Evolutionary conservation across 441 rosid genomes (phyloP), one percentile per base, ranked within the genome.

Genomic region (Erodium texanum): DNA sequence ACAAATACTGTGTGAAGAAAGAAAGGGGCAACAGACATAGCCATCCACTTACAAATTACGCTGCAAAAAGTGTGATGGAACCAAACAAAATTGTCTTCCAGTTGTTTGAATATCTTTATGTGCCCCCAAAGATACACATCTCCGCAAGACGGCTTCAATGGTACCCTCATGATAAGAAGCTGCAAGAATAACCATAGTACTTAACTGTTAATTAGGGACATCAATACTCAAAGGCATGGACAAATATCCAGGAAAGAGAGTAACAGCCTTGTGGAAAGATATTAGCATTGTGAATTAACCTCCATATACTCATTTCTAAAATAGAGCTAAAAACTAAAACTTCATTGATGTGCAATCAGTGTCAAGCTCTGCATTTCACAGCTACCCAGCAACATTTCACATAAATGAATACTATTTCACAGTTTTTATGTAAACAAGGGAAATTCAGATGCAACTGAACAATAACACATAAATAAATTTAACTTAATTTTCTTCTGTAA

Each of bases 31-130:
- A 7, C 38, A 41, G 12, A 16, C 9, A 23, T 3, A 24, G 16
- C 34, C 32, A 14, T 27, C 65, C 16, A 78, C 87, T 83, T 74
- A 89, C 94, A 18, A 41, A 65, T 79, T 77, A 70, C 22, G 81
- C 38, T 70, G 83, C 73, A 81, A 66, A 61, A 68, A 74, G 73
- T 64, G 71, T 9, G 77, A 70, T 3, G 77, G 77, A 63, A 67
- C 64, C 78, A 74, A 70, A 50, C 56, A 23, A 34, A 72, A 75
- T 24, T 24, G 64, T 66, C 68, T 74, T 70, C 75, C 73, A 36
- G 69, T 45, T 41, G 71, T 70, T 65, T 74, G 86, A 66, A 66
- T 20, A 5, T 72, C 74, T 64, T 54, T 54, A 18, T 27, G 59
- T 61, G 66, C 66, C 20, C 73, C 66, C 62, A 68, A 41, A 14